Conservation (phyloP, 2,329 filamentous ascomycete genomes). For the Fusarium nelsonii region DNA sequence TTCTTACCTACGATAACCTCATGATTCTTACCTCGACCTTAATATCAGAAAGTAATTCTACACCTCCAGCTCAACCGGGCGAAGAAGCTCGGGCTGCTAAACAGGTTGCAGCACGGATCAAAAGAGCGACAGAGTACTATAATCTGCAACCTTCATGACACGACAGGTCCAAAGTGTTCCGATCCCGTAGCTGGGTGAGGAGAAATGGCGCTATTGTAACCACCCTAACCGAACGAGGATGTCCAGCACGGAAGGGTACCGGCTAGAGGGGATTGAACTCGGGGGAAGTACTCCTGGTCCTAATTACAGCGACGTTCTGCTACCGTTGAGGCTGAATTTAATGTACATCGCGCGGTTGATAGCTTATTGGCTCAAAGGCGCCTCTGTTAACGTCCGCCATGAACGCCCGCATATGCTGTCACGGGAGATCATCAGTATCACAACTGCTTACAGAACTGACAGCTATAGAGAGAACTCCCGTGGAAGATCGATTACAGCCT, state of each 20-base stretch:
- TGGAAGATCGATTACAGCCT: not conserved
- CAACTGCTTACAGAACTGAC: conserved; percentile 66
- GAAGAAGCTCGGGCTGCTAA: conserved; percentile 64
- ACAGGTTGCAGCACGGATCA: conserved; percentile 59
- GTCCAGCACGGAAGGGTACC: not conserved
- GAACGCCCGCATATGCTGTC: conserved; percentile 65
- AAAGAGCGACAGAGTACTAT: conserved; percentile 43
- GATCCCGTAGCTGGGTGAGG: not conserved
- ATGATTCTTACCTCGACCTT: conserved; percentile 13
- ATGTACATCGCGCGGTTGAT: conserved; percentile 71
- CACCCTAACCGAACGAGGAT: not conserved
- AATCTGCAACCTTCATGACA: conserved; percentile 55
- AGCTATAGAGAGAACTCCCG: conserved; percentile 13
- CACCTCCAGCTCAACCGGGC: conserved; percentile 56
- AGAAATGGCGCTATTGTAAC: not conserved
- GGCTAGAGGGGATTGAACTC: not conserved
- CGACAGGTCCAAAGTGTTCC: not conserved
- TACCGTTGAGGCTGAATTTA: conserved; percentile 65
- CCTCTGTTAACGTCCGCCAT: conserved; percentile 66
- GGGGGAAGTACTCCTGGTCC: conserved; percentile 63
- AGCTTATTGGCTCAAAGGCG: conserved; percentile 70
- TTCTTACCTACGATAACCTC: conserved; percentile 39
- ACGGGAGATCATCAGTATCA: conserved; percentile 72
- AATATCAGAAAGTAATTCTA: not conserved
- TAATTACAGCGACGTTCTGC: conserved; percentile 55